Evolutionary conservation across 768 basidiomycete genomes (phyloP), one percentile per base, ranked within the genome.

Genomic region (Tulasnella calospora): DNA sequence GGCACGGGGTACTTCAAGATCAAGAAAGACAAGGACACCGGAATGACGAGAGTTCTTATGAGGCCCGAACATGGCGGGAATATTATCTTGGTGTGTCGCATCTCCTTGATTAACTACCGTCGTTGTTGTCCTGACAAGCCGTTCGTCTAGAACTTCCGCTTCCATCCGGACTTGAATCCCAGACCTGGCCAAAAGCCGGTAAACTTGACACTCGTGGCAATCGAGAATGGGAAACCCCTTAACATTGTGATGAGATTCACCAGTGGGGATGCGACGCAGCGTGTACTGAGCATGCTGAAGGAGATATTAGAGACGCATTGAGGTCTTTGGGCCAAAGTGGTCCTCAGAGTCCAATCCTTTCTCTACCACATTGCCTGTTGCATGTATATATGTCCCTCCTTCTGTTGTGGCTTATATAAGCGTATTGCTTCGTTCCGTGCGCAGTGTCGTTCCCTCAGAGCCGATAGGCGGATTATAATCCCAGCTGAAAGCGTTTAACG

Each of bases 1-100:
- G 79, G 79, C 36, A 70, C 47, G 13, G 79, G 79, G 9, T 3
- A 79, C 47, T 79, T 78, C 57, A 79, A 79, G 30, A 41, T 79
- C 61, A 79, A 79, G 67, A 71, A 61, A 46, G 38, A 79, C 71
- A 78, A 69, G 74, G 79, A 79, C 9, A 79, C 77, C 51, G 79
- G 76, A 23, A 79, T 38, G 78, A 55, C 40, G 47, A 41, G 79
- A 70, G 79, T 79, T 3, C 67, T 79, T 2, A 72, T 77, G 61
- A 67, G 79, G 33, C 40, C 44, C 19, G 77, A 79, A 19, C 40
- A 47, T 36, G 35, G 44, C 21, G 72, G 72, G 12, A 67, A 78
- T 35, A 78, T 79, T 23, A 61, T 71, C 40, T 27, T 74, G 79
- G 79, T 79, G 9, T 21, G 78, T 73, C 33, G 61, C 38, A n/a